A percentile compares a stretch with the other conserved stretches of the same genome.
These are phyloP conservation scores for Tritrichomonas musculus DNA, from an alignment of 208 protist species.

Conservation along the genomic window DNA sequence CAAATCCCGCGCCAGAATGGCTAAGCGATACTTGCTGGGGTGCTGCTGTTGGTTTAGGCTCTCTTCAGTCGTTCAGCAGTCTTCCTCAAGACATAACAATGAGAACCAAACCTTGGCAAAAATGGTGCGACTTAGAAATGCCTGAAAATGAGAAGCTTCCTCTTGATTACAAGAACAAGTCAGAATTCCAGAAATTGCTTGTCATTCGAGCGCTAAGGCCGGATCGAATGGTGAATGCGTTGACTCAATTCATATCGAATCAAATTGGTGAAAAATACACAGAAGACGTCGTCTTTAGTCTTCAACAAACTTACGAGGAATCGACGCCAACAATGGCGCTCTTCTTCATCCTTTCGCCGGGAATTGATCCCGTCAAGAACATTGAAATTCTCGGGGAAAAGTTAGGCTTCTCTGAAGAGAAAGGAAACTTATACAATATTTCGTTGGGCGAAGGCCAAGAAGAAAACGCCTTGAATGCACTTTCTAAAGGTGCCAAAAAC, in stretches of 20 bases:
- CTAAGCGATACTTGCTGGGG: conserved; percentile 55
- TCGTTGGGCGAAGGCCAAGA: conserved; percentile 96
- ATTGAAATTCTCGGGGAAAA: conserved; percentile 80
- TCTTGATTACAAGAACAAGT: conserved; percentile 76
- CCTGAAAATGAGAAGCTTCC: conserved; percentile 66
- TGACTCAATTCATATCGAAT: conserved; percentile 76
- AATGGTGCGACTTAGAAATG: conserved; percentile 57
- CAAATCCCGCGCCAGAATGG: conserved; percentile 57
- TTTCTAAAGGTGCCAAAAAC: conserved; percentile 60
- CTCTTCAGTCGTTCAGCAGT: conserved; percentile 55
- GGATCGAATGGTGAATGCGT: conserved; percentile 82
- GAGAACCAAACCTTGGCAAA: conserved; percentile 61
- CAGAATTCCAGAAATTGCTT: conserved; percentile 79
- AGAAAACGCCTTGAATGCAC: conserved; percentile 78
- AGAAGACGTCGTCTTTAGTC: conserved; percentile 64
- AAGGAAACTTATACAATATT: conserved; percentile 81
- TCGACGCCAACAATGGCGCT: conserved; percentile 79
- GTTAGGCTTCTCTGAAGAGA: conserved; percentile 81
- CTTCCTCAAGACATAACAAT: conserved; percentile 60
- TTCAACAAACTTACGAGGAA: conserved; percentile 81
- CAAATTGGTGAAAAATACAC: conserved; percentile 83
- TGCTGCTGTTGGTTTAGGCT: conserved; percentile 46
- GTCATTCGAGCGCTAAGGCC: conserved; percentile 80
- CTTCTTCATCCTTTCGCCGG: conserved; percentile 97
- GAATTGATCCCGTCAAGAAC: conserved; percentile 84